phyloP scores from a whole-genome alignment of 495 filamentous ascomycete species.

The Penicillium pancosmium region DNA sequence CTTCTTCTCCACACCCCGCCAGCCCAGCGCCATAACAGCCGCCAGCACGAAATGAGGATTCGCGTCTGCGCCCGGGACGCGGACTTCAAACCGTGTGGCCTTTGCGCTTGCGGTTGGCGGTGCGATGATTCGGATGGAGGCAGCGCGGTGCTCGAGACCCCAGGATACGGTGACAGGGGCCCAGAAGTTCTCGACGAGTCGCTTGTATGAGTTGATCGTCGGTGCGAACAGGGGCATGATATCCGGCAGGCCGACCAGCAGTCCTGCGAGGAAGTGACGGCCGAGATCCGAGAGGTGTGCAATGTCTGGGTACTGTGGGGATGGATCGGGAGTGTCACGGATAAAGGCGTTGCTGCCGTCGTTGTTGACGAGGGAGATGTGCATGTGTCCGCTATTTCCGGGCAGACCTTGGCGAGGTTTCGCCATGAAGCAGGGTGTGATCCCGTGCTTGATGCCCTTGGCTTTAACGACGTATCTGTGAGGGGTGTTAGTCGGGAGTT shows the following conservation, averaged over 20 bases:
- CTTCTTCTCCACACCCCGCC: slow-evolving; percentile 88
- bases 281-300: slow-evolving; percentile 82
- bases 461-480: slow-evolving; percentile 80
- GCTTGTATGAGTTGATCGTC: slow-evolving; percentile 96
- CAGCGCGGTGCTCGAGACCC: slow-evolving; percentile 93
- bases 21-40: slow-evolving; percentile 81
- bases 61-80: slow-evolving; percentile 86
- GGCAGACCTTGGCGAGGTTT: slow-evolving; percentile 89
- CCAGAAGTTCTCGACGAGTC: slow-evolving; percentile 98
- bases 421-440: slow-evolving; percentile 99
- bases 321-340: slow-evolving; percentile 68
- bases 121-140: slow-evolving; percentile 84
- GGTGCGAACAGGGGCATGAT: slow-evolving; percentile 95
- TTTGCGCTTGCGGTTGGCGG: slow-evolving; percentile 81
- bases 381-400: slow-evolving; percentile 94
- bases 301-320: slow-evolving; percentile 72
- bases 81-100: slow-evolving; percentile 88
- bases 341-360: slow-evolving; percentile 75
- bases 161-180: slow-evolving; percentile 96
- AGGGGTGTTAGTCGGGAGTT: background rate
- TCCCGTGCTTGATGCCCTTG: slow-evolving; percentile 79
- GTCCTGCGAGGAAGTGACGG: slow-evolving; percentile 88
- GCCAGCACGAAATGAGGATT: slow-evolving; percentile 89
- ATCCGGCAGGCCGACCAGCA: slow-evolving; percentile 86
- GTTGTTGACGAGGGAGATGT: slow-evolving; percentile 74